Evolutionary conservation across 495 filamentous ascomycete genomes (phyloP).

Genomic region (Daldinia childiae): DNA sequence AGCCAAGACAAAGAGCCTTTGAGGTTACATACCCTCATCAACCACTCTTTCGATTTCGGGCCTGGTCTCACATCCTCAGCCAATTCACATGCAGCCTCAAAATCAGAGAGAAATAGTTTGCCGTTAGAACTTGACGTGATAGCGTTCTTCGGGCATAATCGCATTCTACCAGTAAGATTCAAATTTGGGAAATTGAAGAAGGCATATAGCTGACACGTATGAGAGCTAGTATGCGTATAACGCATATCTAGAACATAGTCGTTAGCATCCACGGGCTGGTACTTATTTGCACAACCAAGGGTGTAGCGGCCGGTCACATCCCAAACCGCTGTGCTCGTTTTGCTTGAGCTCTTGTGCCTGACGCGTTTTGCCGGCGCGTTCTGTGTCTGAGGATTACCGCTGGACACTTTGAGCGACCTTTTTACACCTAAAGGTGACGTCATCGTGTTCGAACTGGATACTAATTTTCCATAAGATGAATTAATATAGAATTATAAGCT

Average conservation of each 20-base stretch:
- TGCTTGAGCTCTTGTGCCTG: slow-evolving; percentile 14
- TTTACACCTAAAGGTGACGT: not conserved
- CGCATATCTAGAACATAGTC: slow-evolving; percentile 20
- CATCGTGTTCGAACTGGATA: not conserved
- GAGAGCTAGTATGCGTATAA: slow-evolving; percentile 20
- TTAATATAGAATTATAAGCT: not conserved
- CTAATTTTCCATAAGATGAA: not conserved
- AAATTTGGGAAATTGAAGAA: slow-evolving; percentile 19
- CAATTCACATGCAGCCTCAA: slow-evolving; percentile 16
- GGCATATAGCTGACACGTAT: slow-evolving; percentile 20
- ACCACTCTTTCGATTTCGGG: slow-evolving; percentile 18
- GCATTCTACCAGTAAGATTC: slow-evolving; percentile 9
- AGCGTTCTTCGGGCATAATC: slow-evolving; percentile 14
- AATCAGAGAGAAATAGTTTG: slow-evolving; percentile 10
- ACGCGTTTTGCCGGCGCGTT: slow-evolving; percentile 15
- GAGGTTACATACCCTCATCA: slow-evolving; percentile 10
- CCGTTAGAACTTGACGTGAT: slow-evolving; percentile 6
- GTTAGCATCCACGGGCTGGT: slow-evolving; percentile 7
- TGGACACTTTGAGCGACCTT: not conserved
- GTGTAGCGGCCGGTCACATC: slow-evolving; percentile 17
- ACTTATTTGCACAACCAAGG: slow-evolving; percentile 11
- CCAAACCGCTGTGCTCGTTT: slow-evolving; percentile 6
- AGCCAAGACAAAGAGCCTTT: not conserved
- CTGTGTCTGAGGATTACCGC: slow-evolving; percentile 1
- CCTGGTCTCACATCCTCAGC: slow-evolving; percentile 12